Base-by-base conservation (phyloP, 2,329 filamentous ascomycete species). In the Orbilia blumenaviensis region DNA sequence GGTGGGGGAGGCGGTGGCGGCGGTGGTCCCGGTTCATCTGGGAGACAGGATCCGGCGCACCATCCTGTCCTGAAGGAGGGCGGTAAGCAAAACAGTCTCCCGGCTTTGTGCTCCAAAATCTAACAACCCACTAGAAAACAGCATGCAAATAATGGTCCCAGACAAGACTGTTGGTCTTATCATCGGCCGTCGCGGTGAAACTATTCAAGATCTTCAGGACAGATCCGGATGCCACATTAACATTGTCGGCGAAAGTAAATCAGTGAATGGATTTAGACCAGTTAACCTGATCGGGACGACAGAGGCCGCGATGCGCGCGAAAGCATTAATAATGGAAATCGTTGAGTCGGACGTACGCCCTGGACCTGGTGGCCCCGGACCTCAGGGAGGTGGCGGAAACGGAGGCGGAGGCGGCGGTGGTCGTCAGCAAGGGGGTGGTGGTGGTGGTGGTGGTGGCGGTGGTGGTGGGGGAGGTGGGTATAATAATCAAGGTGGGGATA, bases 201-300 rank as follows among this genome's bases (percentile, higher is more conserved):
- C 93, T 0, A 97, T 97, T 80, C 90, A 93, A 81, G 93, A 97
- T 82, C 86, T 97, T 23, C 94, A 97, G 84, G 93, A 97, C 82
- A 88, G 92, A 77, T 95, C 92, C 80, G 92, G 92, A n/a, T 97
- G 93, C 82, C 94, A 97, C 83, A 93, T 97, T 82, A 97, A 97
- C 83, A 97, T 97, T 81, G 92, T 96, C 42, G 92, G 92, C 80
- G 93, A 97, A 84, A 92, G 92, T 79, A 96, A 96, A 86, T 96
- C 92, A 81, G 88, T 96, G 79, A 96, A 96, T 81, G 93, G 93
- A 48, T 86, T 96, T 77, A 89, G 93, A 60, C 93, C 94, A 27
- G 93, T 97, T 78, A 97, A 97, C 82, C 86, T 97, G 56, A 96
- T 96, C 79, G 93, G 93, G 73, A 89, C 90, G 44, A 88, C 88